phyloP scores from a whole-genome alignment of 2,329 filamentous ascomycete species.

The Bipolaris oryzae region DNA sequence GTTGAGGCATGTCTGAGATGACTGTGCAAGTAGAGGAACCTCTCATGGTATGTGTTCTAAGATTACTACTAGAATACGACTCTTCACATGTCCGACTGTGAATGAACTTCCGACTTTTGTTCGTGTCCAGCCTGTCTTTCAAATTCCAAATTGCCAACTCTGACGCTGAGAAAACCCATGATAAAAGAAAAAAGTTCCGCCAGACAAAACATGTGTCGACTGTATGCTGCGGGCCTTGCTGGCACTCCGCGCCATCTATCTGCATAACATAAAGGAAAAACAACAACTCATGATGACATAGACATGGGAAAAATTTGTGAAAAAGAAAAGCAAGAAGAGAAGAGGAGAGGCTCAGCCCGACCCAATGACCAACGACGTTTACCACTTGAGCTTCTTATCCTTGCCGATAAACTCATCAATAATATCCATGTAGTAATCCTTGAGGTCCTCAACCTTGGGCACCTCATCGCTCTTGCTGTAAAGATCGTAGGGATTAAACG shows the following conservation, averaged over 20 bases:
- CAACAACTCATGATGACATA: neutral
- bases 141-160: neutral
- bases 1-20: neutral
- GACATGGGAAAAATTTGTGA: conserved; percentile 1
- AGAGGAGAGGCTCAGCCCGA: neutral
- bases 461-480: conserved; percentile 90
- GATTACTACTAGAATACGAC: neutral
- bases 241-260: conserved; percentile 3
- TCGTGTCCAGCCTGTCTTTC: neutral
- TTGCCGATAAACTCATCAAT: conserved; percentile 75
- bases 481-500: conserved; percentile 89
- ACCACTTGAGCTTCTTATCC: conserved; percentile 72
- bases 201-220: neutral
- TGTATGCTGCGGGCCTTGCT: neutral
- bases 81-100: neutral
- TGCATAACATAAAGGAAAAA: neutral
- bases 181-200: neutral
- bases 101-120: neutral
- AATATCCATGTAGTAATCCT: conserved; percentile 55
- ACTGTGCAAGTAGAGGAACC: neutral
- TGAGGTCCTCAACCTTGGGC: conserved; percentile 76
- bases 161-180: neutral
- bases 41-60: neutral
- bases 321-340: neutral
- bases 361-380: conserved; percentile 18